Evolutionary conservation across 176 grass and related monocot species (phyloP).

Genomic region (Cenchrus purpureus): DNA sequence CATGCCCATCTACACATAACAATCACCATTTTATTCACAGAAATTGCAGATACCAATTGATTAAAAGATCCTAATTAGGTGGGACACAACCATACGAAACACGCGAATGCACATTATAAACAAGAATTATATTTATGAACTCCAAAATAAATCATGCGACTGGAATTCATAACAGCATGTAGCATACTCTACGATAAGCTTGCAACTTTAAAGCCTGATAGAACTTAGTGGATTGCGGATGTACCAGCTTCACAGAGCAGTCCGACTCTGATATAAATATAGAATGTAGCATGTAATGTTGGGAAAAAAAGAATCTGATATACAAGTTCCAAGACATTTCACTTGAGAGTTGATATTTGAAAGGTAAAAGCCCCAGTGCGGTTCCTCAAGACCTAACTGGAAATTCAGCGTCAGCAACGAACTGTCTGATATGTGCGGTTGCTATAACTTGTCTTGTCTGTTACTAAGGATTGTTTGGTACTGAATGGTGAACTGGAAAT

Average conservation of each 20-base stretch:
- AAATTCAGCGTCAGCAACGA: not conserved
- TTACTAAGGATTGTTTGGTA: not conserved
- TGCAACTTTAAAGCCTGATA: not conserved
- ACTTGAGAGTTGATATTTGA: not conserved
- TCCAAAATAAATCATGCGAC: not conserved
- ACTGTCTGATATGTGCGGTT: not conserved
- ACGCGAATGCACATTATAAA: not conserved
- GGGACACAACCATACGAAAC: not conserved
- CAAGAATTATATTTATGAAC: not conserved
- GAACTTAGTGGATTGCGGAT: not conserved
- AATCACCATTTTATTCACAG: not conserved
- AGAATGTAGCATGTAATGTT: not conserved
- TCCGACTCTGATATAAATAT: not conserved
- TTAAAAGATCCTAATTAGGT: not conserved
- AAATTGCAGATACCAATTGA: not conserved
- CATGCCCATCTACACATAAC: not conserved
- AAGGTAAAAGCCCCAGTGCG: not conserved
- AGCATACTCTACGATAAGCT: not conserved
- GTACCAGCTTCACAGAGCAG: not conserved
- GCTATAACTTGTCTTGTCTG: not conserved
- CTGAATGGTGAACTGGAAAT: not conserved
- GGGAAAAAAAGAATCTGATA: not conserved
- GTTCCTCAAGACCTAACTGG: not conserved
- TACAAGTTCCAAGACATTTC: not conserved
- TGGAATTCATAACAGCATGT: not conserved